These are phyloP conservation scores for Exophiala phaeomuriformis DNA, from an alignment of 2,329 filamentous ascomycete genomes.

Conservation along the genomic window DNA sequence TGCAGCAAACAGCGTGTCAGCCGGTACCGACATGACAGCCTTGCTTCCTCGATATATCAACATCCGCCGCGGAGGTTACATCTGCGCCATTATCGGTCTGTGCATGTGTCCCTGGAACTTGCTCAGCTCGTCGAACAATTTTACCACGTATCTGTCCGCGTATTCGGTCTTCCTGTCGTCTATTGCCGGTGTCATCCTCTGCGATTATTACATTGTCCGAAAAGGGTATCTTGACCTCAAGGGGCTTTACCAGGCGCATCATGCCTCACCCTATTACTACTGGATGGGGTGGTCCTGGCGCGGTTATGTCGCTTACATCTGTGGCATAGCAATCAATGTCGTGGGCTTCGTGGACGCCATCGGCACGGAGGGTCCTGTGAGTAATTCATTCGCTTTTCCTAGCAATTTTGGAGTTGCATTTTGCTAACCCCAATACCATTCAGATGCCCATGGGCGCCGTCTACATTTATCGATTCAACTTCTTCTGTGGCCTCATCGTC, in stretches of 20 bases:
- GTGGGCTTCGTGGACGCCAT: no score
- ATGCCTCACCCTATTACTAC: conserved; percentile 40
- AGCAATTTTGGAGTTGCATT: no score
- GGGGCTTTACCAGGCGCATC: conserved; percentile 37
- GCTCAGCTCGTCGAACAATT: conserved; percentile 40
- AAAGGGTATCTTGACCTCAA: conserved; percentile 32
- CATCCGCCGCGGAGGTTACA: conserved; percentile 48
- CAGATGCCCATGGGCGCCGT: no score
- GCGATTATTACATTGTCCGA: not conserved
- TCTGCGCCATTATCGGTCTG: conserved; percentile 41
- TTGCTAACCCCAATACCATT: no score
- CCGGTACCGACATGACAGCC: conserved; percentile 50
- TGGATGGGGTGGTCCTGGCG: conserved; percentile 41
- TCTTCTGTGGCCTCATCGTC: no score
- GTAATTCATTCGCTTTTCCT: no score
- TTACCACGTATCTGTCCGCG: conserved; percentile 41
- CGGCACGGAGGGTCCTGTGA: no score
- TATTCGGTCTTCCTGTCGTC: conserved; percentile 44
- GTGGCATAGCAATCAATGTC: no score
- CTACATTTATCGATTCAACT: no score
- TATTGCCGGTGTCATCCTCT: conserved; percentile 31
- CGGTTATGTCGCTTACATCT: conserved; percentile 26
- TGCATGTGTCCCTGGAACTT: conserved; percentile 48
- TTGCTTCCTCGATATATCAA: conserved; percentile 49
- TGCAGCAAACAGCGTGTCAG: conserved; percentile 44